Conservation (phyloP, 1,284 basidiomycete genomes). For the Sanguinoderma infundibulare region DNA sequence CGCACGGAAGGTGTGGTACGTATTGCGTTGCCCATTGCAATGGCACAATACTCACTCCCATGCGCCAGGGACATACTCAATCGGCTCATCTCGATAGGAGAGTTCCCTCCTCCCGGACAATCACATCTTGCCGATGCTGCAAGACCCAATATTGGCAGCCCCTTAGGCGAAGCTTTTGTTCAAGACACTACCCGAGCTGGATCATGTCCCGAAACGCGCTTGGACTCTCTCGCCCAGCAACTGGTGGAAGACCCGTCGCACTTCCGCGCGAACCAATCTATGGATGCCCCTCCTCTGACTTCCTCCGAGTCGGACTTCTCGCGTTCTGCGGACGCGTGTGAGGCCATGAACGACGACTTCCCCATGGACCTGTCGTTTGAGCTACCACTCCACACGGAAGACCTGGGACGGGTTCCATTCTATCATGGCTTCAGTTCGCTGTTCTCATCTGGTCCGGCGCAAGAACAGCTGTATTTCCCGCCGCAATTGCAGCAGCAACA, state of each 20-base stretch:
- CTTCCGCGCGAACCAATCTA: neutral
- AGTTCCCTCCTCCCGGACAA: slow-evolving; percentile 3
- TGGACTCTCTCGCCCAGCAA: neutral
- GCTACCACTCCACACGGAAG: slow-evolving; percentile 19
- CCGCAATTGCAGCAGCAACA: neutral
- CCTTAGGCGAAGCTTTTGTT: neutral
- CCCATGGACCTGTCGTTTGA: slow-evolving; percentile 10
- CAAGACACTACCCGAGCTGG: neutral
- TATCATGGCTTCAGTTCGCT: slow-evolving; percentile 15
- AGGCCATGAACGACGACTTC: neutral
- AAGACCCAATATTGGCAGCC: neutral
- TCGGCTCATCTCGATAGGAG: slow-evolving; percentile 10
- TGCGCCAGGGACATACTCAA: slow-evolving; percentile 10
- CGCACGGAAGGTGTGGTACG: slow-evolving; percentile 5
- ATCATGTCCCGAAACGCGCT: neutral
- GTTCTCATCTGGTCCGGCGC: too few relatives aligned
- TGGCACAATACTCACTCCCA: neutral
- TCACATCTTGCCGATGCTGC: neutral
- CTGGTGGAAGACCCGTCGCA: neutral
- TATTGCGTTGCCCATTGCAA: too few relatives aligned
- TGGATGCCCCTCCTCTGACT: neutral
- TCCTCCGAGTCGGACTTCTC: neutral
- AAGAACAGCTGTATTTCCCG: neutral
- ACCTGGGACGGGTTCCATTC: slow-evolving; percentile 22
- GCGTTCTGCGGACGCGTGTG: neutral